Base-by-base conservation (phyloP, 2,329 filamentous ascomycete genomes). In the Lasiodiplodia hormozganensis region DNA sequence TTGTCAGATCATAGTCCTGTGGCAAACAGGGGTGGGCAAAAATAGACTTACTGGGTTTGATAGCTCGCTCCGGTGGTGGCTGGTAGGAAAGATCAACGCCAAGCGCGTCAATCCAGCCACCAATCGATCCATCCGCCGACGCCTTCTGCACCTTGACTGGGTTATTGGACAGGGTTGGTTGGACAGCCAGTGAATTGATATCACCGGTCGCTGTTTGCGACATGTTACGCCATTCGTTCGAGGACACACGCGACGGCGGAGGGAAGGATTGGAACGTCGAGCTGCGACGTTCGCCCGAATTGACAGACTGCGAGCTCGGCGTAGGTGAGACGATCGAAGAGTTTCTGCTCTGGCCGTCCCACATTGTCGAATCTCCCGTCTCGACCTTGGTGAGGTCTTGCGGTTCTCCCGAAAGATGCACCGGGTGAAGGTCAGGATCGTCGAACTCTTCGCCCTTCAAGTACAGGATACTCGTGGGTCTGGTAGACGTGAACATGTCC, bases 21-120 rank as follows among this genome's bases (percentile, higher is more conserved):
- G 76, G 18, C 51, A 40, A 28, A 54, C 38, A 43, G 43, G 57
- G 36, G 57, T 25, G 21, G 43, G 16, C 11, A 40, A 36, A 34
- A 28, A 34, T 56, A 53, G 65, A 71, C 85, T 78, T 83, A 88
- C 86, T 83, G 72, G 89, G 88, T 78, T 93, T 96, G 23, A 89
- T 83, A 10, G 85, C 82, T 68, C 87, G 88, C 74, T 96, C 92
- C 0, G 86, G 82, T 0, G 94, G 94, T 54, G 96, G 91, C 69
- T 90, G 88, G 77, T 98, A 99, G 2, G 86, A 87, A 18, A 90
- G 84, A 77, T 98, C 96, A n/a, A 98, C 93, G 38, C 93, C 96
- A 8, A 97, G 82, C 0, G 94, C 93, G 77, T 97, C 94, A 71
- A 98, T 96, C 90, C 92, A 97, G 6, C 92, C 91, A 70, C 88